Percentiles rank a stretch among this genome's conserved stretches.
These are phyloP conservation scores for Leccinum truebloodii DNA, from an alignment of 768 basidiomycete genomes.

Conservation along the genomic window DNA sequence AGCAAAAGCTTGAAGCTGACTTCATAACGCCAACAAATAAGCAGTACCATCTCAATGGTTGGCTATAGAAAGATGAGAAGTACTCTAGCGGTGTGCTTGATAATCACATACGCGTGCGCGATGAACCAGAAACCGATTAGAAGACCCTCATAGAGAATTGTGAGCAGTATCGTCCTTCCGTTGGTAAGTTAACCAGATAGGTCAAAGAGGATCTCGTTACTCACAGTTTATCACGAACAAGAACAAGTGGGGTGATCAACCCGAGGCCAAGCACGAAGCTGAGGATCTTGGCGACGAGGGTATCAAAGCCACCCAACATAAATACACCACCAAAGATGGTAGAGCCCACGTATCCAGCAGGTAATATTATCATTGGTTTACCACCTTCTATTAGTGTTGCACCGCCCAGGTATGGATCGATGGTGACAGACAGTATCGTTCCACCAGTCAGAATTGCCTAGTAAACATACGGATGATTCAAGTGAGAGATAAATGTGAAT, in stretches of 20 bases:
- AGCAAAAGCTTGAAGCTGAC: slow-evolving; percentile 43
- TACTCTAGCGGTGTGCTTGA: slow-evolving; percentile 2
- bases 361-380: slow-evolving; percentile 65
- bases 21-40: slow-evolving; percentile 85
- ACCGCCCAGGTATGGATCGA: slow-evolving; percentile 79
- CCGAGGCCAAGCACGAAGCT: slow-evolving; percentile 90
- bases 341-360: slow-evolving; percentile 82
- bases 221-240: slow-evolving; percentile 89
- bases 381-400: slow-evolving; percentile 71
- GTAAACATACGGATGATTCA: slow-evolving; percentile 1
- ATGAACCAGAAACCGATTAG: slow-evolving; percentile 95
- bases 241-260: slow-evolving; percentile 78
- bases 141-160: slow-evolving; percentile 78
- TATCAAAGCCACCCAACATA: slow-evolving; percentile 83
- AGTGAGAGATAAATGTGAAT: slow-evolving; percentile 8
- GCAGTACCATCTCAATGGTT: slow-evolving; percentile 82
- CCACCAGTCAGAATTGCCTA: slow-evolving; percentile 82
- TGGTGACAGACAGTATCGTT: slow-evolving; percentile 74
- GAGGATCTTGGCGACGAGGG: slow-evolving; percentile 87
- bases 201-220: slow-evolving; percentile 27
- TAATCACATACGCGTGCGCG: slow-evolving; percentile 73
- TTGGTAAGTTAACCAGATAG: slow-evolving; percentile 13
- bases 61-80: slow-evolving; percentile 41
- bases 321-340: slow-evolving; percentile 82
- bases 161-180: slow-evolving; percentile 80